Evolutionary conservation across 2,329 filamentous ascomycete species (phyloP), one percentile per base, ranked within the genome.

Genomic region (Polytolypa hystricis): DNA sequence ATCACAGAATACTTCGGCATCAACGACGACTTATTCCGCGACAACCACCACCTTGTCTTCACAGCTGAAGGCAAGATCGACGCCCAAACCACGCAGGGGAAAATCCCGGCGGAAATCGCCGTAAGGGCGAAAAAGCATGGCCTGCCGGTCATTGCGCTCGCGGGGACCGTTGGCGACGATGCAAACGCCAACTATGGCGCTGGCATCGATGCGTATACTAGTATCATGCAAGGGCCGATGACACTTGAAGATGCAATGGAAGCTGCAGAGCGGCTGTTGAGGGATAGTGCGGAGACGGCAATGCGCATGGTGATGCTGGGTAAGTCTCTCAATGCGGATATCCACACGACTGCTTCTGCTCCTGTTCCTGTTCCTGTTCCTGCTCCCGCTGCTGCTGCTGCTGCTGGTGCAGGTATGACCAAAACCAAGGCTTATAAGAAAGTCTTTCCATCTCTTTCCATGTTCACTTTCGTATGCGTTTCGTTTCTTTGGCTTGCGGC

Each of bases 11-110:
- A 70, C 44, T 65, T 72, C 32, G 58, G 64, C 35, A 51, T 72
- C 18, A 35, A 26, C 15, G 58, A 66, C 27, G 53, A 53, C 2
- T 54, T 70, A 3, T 65, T 73, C 36, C 57, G 62, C 10, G n/a
- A n/a, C n/a, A 49, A 62, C 18, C 69, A 65, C 43, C 64, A 73
- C 39, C 56, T 73, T 5, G 65, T 71, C 0, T 56, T 73, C 42
- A 73, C 69, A 0, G 69, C 67, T 2, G 70, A 73, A 45, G 69
- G 70, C 1, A 65, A 66, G 7, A 60, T 73, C 11, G 70, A 73
- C 42, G 58, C 61, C 30, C 69, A 72, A 43, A 70, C 67, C 0
- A 62, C 67, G 0, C 54, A 59, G 29, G 70, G 69, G 2, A 73
- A 73, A 47, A 70, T 73, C 43, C 69, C 70, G 6, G 67, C 62